phyloP scores from a whole-genome alignment of 768 basidiomycete genomes.

The Suillus bovinus region DNA sequence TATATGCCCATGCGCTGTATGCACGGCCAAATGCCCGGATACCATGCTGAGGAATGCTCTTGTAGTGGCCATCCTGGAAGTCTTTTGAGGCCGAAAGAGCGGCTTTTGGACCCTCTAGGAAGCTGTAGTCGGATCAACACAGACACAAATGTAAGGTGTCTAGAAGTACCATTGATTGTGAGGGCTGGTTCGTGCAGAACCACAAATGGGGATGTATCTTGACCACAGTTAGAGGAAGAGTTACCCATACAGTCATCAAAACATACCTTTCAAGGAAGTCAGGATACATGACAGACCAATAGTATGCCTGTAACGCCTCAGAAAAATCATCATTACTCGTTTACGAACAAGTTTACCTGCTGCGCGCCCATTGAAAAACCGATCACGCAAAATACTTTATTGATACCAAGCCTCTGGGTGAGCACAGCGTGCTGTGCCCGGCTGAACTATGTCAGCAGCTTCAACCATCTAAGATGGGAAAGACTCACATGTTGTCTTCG shows the following conservation, averaged over 20 bases:
- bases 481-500: conserved; percentile 54
- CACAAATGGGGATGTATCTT: conserved; percentile 53
- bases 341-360: conserved; percentile 28
- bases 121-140: conserved; percentile 34
- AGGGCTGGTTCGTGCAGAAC: conserved; percentile 54
- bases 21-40: conserved; percentile 57
- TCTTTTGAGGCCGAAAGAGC: conserved; percentile 54
- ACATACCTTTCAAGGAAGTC: conserved; percentile 50
- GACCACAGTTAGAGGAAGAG: background rate
- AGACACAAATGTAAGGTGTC: background rate
- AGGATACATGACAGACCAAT: conserved; percentile 58
- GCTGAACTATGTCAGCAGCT: conserved; percentile 26
- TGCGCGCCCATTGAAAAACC: conserved; percentile 67
- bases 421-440: conserved; percentile 57
- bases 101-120: conserved; percentile 60
- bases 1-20: conserved; percentile 61
- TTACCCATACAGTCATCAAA: background rate
- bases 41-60: conserved; percentile 43
- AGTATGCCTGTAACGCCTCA: conserved; percentile 42
- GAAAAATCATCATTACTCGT: background rate
- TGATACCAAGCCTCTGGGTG: conserved; percentile 45
- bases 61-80: conserved; percentile 56
- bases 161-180: conserved; percentile 52
- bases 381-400: conserved; percentile 46
- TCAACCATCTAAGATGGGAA: background rate